Percentiles rank a stretch among this genome's conserved stretches.
phyloP scores from a whole-genome alignment of 202 grass and related monocot species.

The Sporobolus alterniflorus region DNA sequence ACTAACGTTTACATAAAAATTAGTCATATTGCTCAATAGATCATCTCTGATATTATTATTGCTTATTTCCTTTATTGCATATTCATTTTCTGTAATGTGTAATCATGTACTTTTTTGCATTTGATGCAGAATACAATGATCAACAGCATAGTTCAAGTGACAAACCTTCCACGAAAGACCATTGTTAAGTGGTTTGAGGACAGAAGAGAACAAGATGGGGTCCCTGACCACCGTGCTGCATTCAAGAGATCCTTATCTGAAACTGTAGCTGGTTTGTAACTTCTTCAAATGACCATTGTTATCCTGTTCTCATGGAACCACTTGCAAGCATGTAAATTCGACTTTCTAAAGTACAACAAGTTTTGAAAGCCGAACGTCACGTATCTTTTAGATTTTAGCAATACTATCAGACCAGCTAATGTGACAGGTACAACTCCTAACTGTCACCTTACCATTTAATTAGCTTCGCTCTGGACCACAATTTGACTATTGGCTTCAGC shows the following conservation, averaged over 20 bases:
- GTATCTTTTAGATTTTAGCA: conserved; percentile 42
- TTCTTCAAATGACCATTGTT: conserved; percentile 32
- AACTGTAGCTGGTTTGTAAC: conserved; percentile 51
- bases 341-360: conserved; percentile 33
- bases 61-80: not conserved
- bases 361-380: conserved; percentile 27
- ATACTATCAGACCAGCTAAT: conserved; percentile 36
- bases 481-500: conserved; percentile 39
- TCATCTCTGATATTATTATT: not conserved
- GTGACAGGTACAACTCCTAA: conserved; percentile 58
- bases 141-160: conserved; percentile 90
- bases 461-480: conserved; percentile 44
- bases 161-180: conserved; percentile 82
- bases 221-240: conserved; percentile 51
- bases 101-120: conserved; percentile 20
- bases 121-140: conserved; percentile 82
- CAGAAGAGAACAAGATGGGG: conserved; percentile 69
- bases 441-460: conserved; percentile 39
- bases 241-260: conserved; percentile 60
- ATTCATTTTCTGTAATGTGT: conserved; percentile 5
- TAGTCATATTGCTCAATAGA: conserved; percentile 1
- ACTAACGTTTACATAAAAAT: conserved; percentile 39
- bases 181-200: conserved; percentile 96
- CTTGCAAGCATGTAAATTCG: conserved; percentile 44
- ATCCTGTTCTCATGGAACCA: conserved; percentile 20